These are phyloP conservation scores for Saccharomycodes ludwigii DNA, from an alignment of 805 yeast genomes.

Conservation along the genomic window DNA sequence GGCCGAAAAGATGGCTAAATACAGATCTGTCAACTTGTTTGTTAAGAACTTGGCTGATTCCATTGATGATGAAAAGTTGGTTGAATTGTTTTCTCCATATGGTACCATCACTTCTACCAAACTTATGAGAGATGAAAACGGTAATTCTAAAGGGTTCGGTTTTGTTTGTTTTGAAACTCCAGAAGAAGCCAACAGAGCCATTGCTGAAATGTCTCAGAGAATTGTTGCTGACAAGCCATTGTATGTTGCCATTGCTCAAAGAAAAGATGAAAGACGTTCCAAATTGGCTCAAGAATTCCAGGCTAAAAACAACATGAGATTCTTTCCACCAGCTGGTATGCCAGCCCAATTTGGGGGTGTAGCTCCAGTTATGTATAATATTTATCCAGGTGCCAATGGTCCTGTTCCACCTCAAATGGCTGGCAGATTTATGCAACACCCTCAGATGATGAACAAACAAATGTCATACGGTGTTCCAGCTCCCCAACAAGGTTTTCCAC, in stretches of 20 bases:
- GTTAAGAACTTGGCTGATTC: constrained; percentile 93
- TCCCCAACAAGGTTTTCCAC: constrained; percentile 69
- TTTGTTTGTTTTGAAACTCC: constrained; percentile 96
- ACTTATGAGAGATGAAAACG: constrained; percentile 90
- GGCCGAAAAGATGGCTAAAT: constrained; percentile 82
- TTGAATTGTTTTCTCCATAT: constrained; percentile 84
- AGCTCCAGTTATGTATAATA: constrained; percentile 75
- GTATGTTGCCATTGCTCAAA: constrained; percentile 97
- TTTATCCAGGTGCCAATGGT: constrained; percentile 14
- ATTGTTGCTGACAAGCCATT: constrained; percentile 92
- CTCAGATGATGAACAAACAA: no score
- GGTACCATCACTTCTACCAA: constrained; percentile 94
- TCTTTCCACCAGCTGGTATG: constrained; percentile 35
- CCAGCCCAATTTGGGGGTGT: constrained; percentile 29
- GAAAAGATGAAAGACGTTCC: constrained; percentile 93
- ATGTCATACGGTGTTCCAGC: constrained; percentile 29
- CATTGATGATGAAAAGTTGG: constrained; percentile 81
- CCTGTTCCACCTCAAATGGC: constrained; percentile 12
- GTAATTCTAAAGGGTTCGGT: constrained; percentile 96
- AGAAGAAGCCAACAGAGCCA: constrained; percentile 98
- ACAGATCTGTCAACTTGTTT: constrained; percentile 95
- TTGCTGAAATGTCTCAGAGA: constrained; percentile 96
- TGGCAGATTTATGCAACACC: no score
- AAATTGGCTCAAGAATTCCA: constrained; percentile 96
- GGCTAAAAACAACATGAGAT: constrained; percentile 96